Conservation (phyloP, 495 filamentous ascomycete species). For the Tuber umbilicatum region DNA sequence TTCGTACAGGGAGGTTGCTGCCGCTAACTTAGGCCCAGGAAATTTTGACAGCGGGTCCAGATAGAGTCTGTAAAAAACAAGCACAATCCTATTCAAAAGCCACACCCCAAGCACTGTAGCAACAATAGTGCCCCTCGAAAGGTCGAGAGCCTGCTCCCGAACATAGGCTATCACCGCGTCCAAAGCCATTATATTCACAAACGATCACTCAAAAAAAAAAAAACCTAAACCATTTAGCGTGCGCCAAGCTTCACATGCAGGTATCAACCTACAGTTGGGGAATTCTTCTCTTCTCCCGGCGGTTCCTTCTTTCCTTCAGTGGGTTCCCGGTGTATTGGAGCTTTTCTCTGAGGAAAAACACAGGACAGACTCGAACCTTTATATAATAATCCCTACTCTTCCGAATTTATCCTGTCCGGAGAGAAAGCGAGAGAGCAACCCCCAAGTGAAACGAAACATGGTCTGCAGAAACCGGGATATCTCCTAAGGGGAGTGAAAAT, state of each 20-base stretch:
- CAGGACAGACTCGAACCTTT: background rate
- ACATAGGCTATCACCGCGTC: background rate
- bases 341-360: background rate
- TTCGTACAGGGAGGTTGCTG: conserved; percentile 35
- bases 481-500: too few relatives aligned
- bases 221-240: background rate
- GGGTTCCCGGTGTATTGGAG: background rate
- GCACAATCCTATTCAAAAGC: conserved; percentile 18
- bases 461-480: background rate
- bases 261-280: background rate
- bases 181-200: background rate
- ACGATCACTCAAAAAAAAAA: background rate
- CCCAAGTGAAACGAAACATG: background rate
- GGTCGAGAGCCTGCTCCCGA: background rate
- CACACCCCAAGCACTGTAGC: background rate
- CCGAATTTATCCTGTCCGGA: background rate
- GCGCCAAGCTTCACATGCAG: background rate
- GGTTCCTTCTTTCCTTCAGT: background rate
- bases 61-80: conserved; percentile 35
- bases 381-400: background rate
- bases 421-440: background rate
- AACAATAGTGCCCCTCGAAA: background rate
- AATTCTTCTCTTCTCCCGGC: background rate
- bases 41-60: conserved; percentile 39
- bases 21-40: conserved; percentile 42